These are phyloP conservation scores for Colletotrichum destructivum DNA, from an alignment of 2,329 filamentous ascomycete genomes.

Conservation along the genomic window DNA sequence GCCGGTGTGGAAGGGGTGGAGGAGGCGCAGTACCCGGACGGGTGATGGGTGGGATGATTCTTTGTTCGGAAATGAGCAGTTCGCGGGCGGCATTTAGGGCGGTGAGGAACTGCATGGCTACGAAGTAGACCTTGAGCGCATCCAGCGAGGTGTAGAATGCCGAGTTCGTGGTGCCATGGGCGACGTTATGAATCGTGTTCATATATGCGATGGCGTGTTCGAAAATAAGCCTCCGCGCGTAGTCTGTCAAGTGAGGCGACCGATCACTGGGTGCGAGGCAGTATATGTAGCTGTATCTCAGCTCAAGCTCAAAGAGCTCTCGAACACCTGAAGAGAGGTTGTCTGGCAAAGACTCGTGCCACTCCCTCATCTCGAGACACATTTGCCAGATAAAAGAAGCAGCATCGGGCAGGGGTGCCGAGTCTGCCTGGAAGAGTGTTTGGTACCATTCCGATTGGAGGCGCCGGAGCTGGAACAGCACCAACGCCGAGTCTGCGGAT, in stretches of 20 bases:
- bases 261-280: slow-evolving; percentile 86
- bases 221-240: slow-evolving; percentile 86
- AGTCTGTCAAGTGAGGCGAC: slow-evolving; percentile 80
- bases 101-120: slow-evolving; percentile 75
- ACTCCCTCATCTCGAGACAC: slow-evolving; percentile 83
- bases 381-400: slow-evolving; percentile 82
- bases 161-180: slow-evolving; percentile 70
- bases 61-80: slow-evolving; percentile 66
- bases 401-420: slow-evolving; percentile 77
- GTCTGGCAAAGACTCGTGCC: slow-evolving; percentile 83
- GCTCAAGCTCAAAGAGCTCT: slow-evolving; percentile 87
- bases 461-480: slow-evolving; percentile 86
- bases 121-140: slow-evolving; percentile 85
- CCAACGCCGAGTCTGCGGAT: slow-evolving; percentile 78
- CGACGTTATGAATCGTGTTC: slow-evolving; percentile 78
- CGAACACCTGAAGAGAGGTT: slow-evolving; percentile 76
- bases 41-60: slow-evolving; percentile 60
- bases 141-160: slow-evolving; percentile 90
- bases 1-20: slow-evolving; percentile 67
- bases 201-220: slow-evolving; percentile 90
- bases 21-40: slow-evolving; percentile 64
- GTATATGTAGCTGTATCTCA: slow-evolving; percentile 92
- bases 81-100: slow-evolving; percentile 70
- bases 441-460: slow-evolving; percentile 94
- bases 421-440: slow-evolving; percentile 84